Evolutionary conservation across 192 early-diverging fungal genomes (phyloP), one percentile per base, ranked within the genome.

Genomic region (Coemansia sp.): DNA sequence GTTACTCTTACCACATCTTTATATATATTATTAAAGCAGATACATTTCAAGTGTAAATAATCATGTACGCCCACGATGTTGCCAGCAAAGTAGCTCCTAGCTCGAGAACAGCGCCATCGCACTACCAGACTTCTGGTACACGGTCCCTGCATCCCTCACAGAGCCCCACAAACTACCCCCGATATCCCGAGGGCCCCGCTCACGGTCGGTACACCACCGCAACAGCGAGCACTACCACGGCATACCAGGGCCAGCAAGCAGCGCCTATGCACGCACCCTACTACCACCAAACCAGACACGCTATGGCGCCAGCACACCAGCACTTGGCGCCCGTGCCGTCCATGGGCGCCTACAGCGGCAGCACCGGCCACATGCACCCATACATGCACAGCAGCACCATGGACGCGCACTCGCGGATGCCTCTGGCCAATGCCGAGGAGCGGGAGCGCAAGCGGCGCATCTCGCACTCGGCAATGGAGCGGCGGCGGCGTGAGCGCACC

Each of bases 381-480:
- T 38, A 29, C 48, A 50, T 23, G 19, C 19, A 17, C 27, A 47
- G 23, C 30, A 23, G 46, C 17, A 33, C 10, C 33, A 26, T 22
- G 4, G 3, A 7, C 28, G 7, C n/a, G n/a, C n/a, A n/a, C n/a
- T n/a, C n/a, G 20, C 22, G 35, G 2, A 9, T 20, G 17, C 40
- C 29, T 15, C 38, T 41, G 17, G 15, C 32, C 40, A 51, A 35
- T n/a, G 63, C 67, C 2, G 62, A 68, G 30, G 69, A 78, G 35
- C 78, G 85, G 33, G 87, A 92, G 43, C 53, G 74, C 56, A 80
- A 83, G 46, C 81, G 92, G 23, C 90, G 90, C 48, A 80, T 85
- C 9, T 87, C 88, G 3, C 92, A 94, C 44, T 89, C 87, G 15
- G 85, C 83, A 0, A 93, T 91, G 51, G 92, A 94, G 65, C 78